phyloP scores from a whole-genome alignment of 805 yeast genomes.

The Jamesozyma rosinii region DNA sequence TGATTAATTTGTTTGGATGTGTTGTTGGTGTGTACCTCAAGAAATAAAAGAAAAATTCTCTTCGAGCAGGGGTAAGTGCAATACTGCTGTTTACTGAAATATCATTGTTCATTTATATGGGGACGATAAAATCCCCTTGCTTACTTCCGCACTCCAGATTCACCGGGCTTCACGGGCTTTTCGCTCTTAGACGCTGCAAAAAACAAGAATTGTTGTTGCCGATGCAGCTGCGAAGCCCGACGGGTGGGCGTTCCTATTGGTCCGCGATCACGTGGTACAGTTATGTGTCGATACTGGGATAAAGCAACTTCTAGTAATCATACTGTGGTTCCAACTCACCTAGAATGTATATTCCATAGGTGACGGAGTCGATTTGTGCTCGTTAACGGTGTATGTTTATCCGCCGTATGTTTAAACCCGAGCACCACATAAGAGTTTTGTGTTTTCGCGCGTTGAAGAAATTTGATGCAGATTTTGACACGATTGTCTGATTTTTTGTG shows the following conservation, averaged over 20 bases:
- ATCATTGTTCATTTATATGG: not conserved
- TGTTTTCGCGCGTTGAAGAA: not conserved
- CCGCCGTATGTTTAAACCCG: too few relatives aligned
- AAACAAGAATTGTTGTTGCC: not conserved
- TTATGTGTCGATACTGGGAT: too few relatives aligned
- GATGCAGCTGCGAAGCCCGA: not conserved
- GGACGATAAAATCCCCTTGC: not conserved
- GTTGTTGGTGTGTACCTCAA: too few relatives aligned
- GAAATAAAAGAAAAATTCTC: too few relatives aligned
- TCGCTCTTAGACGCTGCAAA: not conserved
- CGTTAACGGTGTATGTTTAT: too few relatives aligned
- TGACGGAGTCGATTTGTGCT: too few relatives aligned
- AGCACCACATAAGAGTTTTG: not conserved
- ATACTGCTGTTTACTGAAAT: not conserved
- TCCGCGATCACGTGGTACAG: slow-evolving; percentile 1
- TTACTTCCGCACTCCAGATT: not conserved
- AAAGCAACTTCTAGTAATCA: too few relatives aligned
- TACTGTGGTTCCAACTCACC: too few relatives aligned
- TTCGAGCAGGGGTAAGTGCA: too few relatives aligned
- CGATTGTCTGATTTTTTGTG: not conserved
- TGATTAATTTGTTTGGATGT: not conserved
- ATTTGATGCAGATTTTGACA: not conserved
- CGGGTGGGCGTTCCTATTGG: not conserved
- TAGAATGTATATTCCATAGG: too few relatives aligned
- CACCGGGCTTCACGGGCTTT: not conserved